These are phyloP conservation scores for Tetrapisispora fleetii DNA, from an alignment of 805 yeast genomes.

Conservation along the genomic window DNA sequence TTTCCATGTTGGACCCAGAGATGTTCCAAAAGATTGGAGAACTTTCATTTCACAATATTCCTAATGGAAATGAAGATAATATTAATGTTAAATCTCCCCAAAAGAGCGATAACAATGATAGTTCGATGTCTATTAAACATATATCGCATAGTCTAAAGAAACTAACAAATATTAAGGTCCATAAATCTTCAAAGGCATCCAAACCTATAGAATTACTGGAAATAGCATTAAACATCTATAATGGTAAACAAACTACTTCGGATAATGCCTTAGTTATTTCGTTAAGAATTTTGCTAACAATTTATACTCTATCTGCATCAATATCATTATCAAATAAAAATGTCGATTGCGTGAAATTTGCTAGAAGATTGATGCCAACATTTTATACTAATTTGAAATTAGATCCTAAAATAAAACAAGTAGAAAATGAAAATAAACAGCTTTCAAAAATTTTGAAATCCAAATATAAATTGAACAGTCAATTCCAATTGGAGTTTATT, in stretches of 20 bases:
- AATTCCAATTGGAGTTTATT: conserved; percentile 24
- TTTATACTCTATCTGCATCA: conserved; percentile 16
- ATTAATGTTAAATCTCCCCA: background rate
- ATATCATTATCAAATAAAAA: conserved; percentile 10
- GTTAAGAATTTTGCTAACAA: conserved; percentile 12
- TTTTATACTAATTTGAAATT: conserved; percentile 15
- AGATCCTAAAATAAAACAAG: background rate
- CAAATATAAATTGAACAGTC: conserved; percentile 13
- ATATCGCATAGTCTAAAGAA: conserved; percentile 21
- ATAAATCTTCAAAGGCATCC: conserved; percentile 10
- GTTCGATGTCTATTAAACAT: conserved; percentile 7
- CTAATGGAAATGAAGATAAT: background rate
- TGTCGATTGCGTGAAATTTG: conserved; percentile 12
- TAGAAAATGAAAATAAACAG: conserved; percentile 11
- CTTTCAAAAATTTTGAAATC: conserved; percentile 10
- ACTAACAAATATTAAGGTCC: conserved; percentile 11
- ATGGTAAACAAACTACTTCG: conserved; percentile 17
- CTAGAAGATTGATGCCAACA: conserved; percentile 14
- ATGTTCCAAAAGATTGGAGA: conserved; percentile 18
- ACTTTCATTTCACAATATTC: conserved; percentile 16
- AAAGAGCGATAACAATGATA: conserved; percentile 8
- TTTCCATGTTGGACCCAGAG: conserved; percentile 21
- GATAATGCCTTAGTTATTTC: conserved; percentile 21
- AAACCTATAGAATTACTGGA: conserved; percentile 16
- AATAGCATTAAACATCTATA: conserved; percentile 16